Base-by-base conservation (phyloP, 1,284 basidiomycete species). In the Tremellales sp. region DNA sequence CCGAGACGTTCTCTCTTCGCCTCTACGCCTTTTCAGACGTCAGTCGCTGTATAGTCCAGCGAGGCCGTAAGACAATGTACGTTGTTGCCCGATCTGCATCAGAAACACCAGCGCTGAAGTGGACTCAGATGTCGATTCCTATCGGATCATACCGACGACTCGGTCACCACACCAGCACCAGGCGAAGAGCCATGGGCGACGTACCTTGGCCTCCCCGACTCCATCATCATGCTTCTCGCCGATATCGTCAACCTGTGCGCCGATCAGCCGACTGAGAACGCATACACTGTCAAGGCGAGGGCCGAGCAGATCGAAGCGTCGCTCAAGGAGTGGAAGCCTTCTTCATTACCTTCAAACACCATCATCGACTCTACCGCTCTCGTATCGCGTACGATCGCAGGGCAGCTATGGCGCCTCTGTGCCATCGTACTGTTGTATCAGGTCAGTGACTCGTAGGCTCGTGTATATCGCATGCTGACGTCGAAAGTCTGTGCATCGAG, bases 131-230 rank as follows among this genome's bases (percentile, higher is more conserved):
- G 29, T 41, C 37, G 24, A 43, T 21, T 23, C 47, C 36, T 36
- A 4, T 6, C 6, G 15, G 33, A 36, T 17, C 33, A 36, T 15
- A 15, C 33, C 15, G 33, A 36, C 6, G 33, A 36, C 15, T 36
- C 33, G 15, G 33, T 36, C 33, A 36, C 33, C 19, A 36, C 33
- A 6, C 33, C 33, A 4, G 33, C 33, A 36, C 33, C 42, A 4
- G 53, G 58, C 26, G 63, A 60, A 15, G 61, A 58, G 36, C 46
- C 56, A 6, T 64, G 62, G 60, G 56, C 60, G 11, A 50, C 60
- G 3, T 64, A 67, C 35, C 62, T 67, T 8, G 62, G 64, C 19
- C 46, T 67, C 2, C 62, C 62, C 4, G 61, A 65, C 36, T 40
- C 53, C 10, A 61, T 67, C 27, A 52, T 62, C 37, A 54, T 63